These are phyloP conservation scores for Ustulina deusta DNA, from an alignment of 2,329 filamentous ascomycete genomes.

Conservation along the genomic window DNA sequence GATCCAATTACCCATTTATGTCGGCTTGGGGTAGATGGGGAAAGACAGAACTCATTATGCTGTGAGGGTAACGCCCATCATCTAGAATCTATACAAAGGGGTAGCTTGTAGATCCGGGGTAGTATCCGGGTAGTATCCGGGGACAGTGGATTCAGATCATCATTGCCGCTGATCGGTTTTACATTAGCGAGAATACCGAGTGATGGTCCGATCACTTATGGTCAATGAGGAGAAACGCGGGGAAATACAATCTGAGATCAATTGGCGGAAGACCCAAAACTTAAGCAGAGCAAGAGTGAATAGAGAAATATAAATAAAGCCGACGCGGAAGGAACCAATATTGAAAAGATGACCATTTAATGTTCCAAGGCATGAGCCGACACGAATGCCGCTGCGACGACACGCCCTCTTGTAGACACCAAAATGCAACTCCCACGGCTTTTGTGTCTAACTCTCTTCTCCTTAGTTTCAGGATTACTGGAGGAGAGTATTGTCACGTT, in stretches of 20 bases:
- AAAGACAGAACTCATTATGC: not conserved
- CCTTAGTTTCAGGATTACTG: slow-evolving; percentile 29
- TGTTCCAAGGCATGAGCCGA: not conserved
- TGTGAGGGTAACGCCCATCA: not conserved
- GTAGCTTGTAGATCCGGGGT: slow-evolving; percentile 21
- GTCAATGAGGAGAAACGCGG: slow-evolving; percentile 37
- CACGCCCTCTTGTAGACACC: not conserved
- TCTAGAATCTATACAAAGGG: not conserved
- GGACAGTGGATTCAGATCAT: slow-evolving; percentile 27
- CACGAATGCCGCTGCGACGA: not conserved
- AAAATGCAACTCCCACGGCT: slow-evolving; percentile 23
- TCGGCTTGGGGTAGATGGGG: not conserved
- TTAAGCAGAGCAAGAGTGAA: not conserved
- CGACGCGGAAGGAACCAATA: not conserved
- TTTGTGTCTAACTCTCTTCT: slow-evolving; percentile 10
- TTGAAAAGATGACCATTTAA: not conserved
- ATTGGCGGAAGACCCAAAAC: not conserved
- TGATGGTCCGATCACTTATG: slow-evolving; percentile 21
- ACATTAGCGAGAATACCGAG: slow-evolving; percentile 6
- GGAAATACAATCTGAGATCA: slow-evolving; percentile 11
- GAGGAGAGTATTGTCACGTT: slow-evolving; percentile 41
- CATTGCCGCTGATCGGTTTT: slow-evolving; percentile 17
- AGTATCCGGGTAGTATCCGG: slow-evolving; percentile 1
- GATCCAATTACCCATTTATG: not conserved
- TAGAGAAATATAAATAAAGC: slow-evolving; percentile 1